Evolutionary conservation across 495 filamentous ascomycete genomes (phyloP).

Genomic region (Podospora tetraspora): DNA sequence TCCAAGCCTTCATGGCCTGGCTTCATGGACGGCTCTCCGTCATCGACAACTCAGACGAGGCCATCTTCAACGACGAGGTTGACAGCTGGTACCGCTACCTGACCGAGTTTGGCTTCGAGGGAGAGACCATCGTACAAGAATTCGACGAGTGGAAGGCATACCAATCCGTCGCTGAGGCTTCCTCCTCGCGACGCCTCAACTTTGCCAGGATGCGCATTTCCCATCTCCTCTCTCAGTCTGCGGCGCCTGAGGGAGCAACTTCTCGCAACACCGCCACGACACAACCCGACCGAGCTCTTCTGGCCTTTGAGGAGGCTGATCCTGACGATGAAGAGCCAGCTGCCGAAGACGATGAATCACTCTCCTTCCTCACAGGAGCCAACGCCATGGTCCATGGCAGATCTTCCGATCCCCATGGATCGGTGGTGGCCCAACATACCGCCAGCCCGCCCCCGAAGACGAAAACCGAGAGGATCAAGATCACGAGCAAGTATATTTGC

Average conservation of each 20-base stretch:
- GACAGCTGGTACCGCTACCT: constrained; percentile 15
- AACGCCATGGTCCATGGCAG: neutral
- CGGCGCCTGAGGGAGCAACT: neutral
- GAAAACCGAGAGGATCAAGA: neutral
- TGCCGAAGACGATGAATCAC: neutral
- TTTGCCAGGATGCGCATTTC: constrained; percentile 24
- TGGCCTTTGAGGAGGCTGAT: neutral
- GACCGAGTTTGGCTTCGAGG: constrained; percentile 1
- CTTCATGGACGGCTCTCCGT: constrained; percentile 28
- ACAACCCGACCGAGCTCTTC: neutral
- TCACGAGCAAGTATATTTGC: neutral
- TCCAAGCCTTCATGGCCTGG: constrained; percentile 30
- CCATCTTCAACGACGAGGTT: constrained; percentile 13
- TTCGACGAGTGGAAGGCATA: constrained; percentile 28
- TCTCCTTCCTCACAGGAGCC: neutral
- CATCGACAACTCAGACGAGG: constrained; percentile 23
- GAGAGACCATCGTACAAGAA: constrained; percentile 16
- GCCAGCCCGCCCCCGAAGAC: neutral
- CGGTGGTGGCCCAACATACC: neutral
- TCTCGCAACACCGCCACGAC: neutral
- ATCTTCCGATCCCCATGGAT: neutral
- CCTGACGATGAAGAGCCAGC: neutral
- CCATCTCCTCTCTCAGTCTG: neutral
- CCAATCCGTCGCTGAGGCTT: constrained; percentile 15
- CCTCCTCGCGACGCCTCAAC: constrained; percentile 24